Conservation (phyloP, 2,329 filamentous ascomycete species). For the Fusarium transvaalense region DNA sequence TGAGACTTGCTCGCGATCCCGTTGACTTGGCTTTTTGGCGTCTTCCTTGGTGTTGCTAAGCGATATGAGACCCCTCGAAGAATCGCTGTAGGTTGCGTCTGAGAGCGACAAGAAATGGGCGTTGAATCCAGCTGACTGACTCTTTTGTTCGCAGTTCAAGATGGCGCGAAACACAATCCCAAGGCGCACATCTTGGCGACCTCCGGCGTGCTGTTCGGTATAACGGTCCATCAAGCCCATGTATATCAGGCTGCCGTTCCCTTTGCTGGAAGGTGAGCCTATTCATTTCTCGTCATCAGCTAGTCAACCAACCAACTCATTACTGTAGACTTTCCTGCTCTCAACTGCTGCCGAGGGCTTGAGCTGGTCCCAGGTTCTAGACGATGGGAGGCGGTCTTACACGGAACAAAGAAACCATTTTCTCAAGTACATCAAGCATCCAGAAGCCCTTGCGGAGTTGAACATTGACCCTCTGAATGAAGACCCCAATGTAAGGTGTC, state of each 20-base stretch:
- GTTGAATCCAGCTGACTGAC: slow-evolving; percentile 44
- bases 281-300: neutral
- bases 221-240: slow-evolving; percentile 71
- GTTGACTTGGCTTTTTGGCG: neutral
- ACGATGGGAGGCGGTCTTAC: slow-evolving; percentile 80
- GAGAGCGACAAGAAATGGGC: slow-evolving; percentile 8
- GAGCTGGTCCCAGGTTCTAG: slow-evolving; percentile 76
- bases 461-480: slow-evolving; percentile 87
- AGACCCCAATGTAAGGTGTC: slow-evolving; percentile 67
- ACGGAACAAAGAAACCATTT: slow-evolving; percentile 78
- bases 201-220: slow-evolving; percentile 74
- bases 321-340: slow-evolving; percentile 78
- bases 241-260: slow-evolving; percentile 80
- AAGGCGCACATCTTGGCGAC: slow-evolving; percentile 69
- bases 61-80: slow-evolving; percentile 56
- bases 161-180: slow-evolving; percentile 74
- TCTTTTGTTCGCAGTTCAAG: slow-evolving; percentile 63
- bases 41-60: slow-evolving; percentile 2
- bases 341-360: slow-evolving; percentile 74
- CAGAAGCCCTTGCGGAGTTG: slow-evolving; percentile 79
- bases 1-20: slow-evolving; percentile 3
- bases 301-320: slow-evolving; percentile 16
- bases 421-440: slow-evolving; percentile 84
- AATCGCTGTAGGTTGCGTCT: slow-evolving; percentile 53
- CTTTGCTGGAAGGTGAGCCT: slow-evolving; percentile 88